Evolutionary conservation across 202 grass and related monocot species (phyloP).

Genomic region (Schoenoplectus tabernaemontani): DNA sequence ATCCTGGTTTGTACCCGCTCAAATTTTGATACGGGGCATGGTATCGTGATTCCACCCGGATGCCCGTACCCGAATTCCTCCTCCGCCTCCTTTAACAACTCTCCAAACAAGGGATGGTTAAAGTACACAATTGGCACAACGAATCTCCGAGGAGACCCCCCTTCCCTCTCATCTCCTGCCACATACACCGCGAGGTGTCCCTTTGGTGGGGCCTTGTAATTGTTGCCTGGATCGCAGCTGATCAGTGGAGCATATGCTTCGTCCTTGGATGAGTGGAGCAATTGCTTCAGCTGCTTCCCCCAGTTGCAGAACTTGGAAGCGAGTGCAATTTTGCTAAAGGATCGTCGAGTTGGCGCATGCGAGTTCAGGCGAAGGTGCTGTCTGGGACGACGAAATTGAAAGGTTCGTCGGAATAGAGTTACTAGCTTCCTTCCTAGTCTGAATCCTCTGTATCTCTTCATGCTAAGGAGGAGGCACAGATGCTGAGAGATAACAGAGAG

Average conservation of each 20-base stretch:
- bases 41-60: conserved; percentile 91
- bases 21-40: conserved; percentile 57
- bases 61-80: conserved; percentile 85
- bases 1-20: conserved; percentile 53
- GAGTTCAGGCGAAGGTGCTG: conserved; percentile 45
- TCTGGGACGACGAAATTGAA: conserved; percentile 11
- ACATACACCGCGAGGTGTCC: conserved; percentile 87
- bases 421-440: conserved; percentile 58
- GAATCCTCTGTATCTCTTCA: conserved; percentile 51
- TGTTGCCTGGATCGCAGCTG: not conserved
- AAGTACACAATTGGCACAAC: conserved; percentile 86
- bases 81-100: conserved; percentile 79
- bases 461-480: conserved; percentile 26
- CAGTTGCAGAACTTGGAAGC: conserved; percentile 33
- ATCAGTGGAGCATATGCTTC: conserved; percentile 7
- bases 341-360: not conserved
- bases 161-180: conserved; percentile 25
- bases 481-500: too few relatives aligned
- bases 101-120: conserved; percentile 86
- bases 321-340: not conserved
- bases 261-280: conserved; percentile 26
- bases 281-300: conserved; percentile 42
- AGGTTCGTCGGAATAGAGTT: conserved; percentile 32
- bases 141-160: conserved; percentile 41
- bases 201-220: conserved; percentile 43